Percentiles rank a stretch among this genome's conserved stretches.
Evolutionary conservation across 1,139 yeast species (phyloP).

Genomic region (Taphrina wiesneri): DNA sequence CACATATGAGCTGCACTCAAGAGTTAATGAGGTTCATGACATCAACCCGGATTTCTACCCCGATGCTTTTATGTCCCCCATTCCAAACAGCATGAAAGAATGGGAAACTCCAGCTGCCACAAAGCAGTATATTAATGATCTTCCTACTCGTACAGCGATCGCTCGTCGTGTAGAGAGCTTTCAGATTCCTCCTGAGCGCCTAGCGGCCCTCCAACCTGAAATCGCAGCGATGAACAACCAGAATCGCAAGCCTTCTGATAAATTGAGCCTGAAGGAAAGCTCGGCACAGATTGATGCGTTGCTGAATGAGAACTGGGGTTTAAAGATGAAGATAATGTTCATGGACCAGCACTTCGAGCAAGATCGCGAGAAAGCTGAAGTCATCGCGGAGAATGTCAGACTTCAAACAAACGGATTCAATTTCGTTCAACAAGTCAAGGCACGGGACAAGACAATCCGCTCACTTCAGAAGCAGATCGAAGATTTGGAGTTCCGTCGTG

Average conservation of each 20-base stretch:
- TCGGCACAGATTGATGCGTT: conserved; percentile 31
- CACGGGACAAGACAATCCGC: conserved; percentile 15
- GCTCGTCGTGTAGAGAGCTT: conserved; percentile 27
- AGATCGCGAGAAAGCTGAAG: conserved; percentile 25
- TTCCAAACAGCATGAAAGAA: background rate
- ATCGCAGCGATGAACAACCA: conserved; percentile 21
- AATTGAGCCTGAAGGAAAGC: conserved; percentile 20
- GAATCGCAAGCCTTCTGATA: conserved; percentile 9
- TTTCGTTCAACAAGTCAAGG: conserved; percentile 20
- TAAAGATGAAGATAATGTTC: conserved; percentile 30
- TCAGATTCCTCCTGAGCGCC: conserved; percentile 31
- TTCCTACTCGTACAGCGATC: conserved; percentile 22
- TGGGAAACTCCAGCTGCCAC: conserved; percentile 32
- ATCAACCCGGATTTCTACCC: background rate
- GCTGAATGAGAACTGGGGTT: conserved; percentile 28
- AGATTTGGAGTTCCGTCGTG: background rate
- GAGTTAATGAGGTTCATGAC: background rate
- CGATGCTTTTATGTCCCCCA: background rate
- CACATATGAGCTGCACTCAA: background rate
- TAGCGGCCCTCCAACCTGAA: conserved; percentile 24
- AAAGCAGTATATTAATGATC: conserved; percentile 22
- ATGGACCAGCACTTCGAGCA: conserved; percentile 31
- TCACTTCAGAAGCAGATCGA: conserved; percentile 15
- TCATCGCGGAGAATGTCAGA: conserved; percentile 24
- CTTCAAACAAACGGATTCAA: conserved; percentile 22